Evolutionary conservation across 768 basidiomycete species (phyloP).

Genomic region (Terana coerulea): DNA sequence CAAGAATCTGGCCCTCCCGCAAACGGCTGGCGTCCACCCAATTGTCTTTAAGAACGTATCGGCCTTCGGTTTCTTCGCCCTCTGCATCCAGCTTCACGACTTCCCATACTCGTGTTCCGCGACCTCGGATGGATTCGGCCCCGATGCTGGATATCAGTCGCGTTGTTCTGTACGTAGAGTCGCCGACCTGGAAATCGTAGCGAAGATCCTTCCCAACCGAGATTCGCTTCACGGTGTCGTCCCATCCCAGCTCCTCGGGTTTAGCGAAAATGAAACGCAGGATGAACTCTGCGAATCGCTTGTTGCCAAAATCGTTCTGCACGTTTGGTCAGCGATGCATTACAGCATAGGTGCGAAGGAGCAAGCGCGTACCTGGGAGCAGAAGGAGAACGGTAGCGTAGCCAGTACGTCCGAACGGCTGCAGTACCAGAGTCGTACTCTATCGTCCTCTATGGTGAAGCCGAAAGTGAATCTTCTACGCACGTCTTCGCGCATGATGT

Average conservation of each 20-base stretch:
- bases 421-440: slow-evolving; percentile 27
- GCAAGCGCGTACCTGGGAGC: not conserved
- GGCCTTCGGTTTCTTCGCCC: not conserved
- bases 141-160: not conserved
- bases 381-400: slow-evolving; percentile 13
- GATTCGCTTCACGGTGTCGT: not conserved
- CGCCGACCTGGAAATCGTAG: not conserved
- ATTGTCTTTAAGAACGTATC: slow-evolving; percentile 9
- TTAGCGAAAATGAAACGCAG: not conserved
- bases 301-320: not conserved
- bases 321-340: not conserved
- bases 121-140: not conserved
- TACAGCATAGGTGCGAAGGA: not conserved
- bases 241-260: not conserved
- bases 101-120: slow-evolving; percentile 10
- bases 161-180: not conserved
- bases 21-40: slow-evolving; percentile 9
- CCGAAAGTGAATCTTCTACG: slow-evolving; percentile 24
- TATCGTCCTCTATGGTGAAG: slow-evolving; percentile 24
- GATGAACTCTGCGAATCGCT: slow-evolving; percentile 3
- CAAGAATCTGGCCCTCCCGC: not conserved
- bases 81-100: not conserved
- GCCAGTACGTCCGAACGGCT: slow-evolving; percentile 21
- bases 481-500: slow-evolving; percentile 25
- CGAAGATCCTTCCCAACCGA: not conserved